A percentile compares a stretch with the other conserved stretches of the same genome.
Evolutionary conservation across 2,329 filamentous ascomycete genomes (phyloP).

Genomic region (Botrytis tulipae): DNA sequence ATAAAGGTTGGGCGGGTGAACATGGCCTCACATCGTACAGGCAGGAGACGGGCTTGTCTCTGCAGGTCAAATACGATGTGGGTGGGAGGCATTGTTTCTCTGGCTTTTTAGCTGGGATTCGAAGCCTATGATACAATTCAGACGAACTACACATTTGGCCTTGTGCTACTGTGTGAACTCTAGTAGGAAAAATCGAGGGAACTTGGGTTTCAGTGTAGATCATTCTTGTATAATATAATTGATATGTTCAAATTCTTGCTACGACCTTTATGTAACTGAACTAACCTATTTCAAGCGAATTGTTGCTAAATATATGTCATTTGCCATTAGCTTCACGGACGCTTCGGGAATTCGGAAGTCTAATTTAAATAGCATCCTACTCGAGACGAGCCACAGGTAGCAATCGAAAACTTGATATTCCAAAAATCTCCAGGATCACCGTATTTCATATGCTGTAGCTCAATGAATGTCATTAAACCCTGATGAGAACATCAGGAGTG

Average conservation of each 20-base stretch:
- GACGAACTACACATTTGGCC: not conserved
- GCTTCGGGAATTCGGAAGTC: too few relatives aligned
- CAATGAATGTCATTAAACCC: not conserved
- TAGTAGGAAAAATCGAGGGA: not conserved
- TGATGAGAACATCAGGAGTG: not conserved
- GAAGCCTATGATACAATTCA: not conserved
- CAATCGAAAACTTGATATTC: accelerated
- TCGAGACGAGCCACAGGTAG: not conserved
- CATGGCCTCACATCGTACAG: not conserved
- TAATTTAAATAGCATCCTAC: not conserved
- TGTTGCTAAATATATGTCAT: not conserved
- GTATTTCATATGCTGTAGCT: not conserved
- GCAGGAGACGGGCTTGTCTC: not conserved
- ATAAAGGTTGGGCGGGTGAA: not conserved
- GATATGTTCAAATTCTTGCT: accelerated
- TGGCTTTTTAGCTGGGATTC: not conserved
- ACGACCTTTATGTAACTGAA: too few relatives aligned
- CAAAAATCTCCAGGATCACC: not conserved
- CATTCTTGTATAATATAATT: too few relatives aligned
- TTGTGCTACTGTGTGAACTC: not conserved
- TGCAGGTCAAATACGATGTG: constrained; percentile 77
- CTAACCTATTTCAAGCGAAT: not conserved
- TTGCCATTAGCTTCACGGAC: not conserved
- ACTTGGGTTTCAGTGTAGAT: not conserved
- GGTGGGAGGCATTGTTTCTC: constrained; percentile 2